These are phyloP conservation scores for Melaleuca alternifolia DNA, from an alignment of 345 rosid species.

Conservation along the genomic window DNA sequence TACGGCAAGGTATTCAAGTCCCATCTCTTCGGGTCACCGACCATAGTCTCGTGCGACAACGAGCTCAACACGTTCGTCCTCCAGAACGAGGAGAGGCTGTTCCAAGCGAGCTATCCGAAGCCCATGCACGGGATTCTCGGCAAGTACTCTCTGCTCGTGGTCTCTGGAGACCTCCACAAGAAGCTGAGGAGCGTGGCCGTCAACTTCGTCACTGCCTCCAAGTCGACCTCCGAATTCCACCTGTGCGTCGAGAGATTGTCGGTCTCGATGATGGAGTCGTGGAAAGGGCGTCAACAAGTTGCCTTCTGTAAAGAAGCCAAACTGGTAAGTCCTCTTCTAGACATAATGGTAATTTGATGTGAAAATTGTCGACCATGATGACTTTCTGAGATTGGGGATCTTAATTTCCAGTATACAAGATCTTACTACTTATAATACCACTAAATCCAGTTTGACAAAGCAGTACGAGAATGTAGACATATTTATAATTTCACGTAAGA, in stretches of 20 bases:
- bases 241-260: constrained; percentile 33
- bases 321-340: constrained; percentile 20
- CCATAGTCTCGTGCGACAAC: constrained; percentile 74
- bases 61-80: constrained; percentile 76
- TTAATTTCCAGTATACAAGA: not conserved
- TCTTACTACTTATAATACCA: not conserved
- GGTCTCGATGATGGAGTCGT: constrained; percentile 50
- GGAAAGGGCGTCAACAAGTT: constrained; percentile 35
- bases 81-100: constrained; percentile 70
- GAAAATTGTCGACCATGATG: not conserved
- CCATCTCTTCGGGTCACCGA: constrained; percentile 67
- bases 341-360: not conserved
- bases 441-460: not conserved
- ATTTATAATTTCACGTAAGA: not conserved
- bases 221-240: constrained; percentile 37
- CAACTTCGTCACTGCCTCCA: constrained; percentile 38
- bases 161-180: constrained; percentile 65
- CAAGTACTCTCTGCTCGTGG: constrained; percentile 33
- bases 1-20: constrained; percentile 78
- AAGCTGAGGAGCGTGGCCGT: constrained; percentile 48
- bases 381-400: not conserved
- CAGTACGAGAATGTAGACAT: not conserved
- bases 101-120: constrained; percentile 60
- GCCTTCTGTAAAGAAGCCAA: constrained; percentile 46
- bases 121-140: constrained; percentile 77